A percentile compares a stretch with the other conserved stretches of the same genome.
Evolutionary conservation across 257 asterid genomes (phyloP).

Genomic region (Solanum neorickii): DNA sequence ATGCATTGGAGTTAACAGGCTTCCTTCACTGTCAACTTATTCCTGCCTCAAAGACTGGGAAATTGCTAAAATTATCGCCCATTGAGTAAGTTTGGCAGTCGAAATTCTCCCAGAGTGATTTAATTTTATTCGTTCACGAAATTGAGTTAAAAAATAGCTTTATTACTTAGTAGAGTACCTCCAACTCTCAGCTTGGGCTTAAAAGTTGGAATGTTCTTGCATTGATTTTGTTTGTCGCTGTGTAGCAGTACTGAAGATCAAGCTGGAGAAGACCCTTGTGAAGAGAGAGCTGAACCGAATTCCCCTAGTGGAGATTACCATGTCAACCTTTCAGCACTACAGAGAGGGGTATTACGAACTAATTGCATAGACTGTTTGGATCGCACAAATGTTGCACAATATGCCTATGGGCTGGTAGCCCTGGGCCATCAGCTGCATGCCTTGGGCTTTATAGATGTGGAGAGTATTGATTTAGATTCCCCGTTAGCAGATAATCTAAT

Average conservation of each 20-base stretch:
- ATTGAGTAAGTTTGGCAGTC: conserved; percentile 7
- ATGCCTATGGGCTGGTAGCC: conserved; percentile 75
- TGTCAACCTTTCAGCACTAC: conserved; percentile 43
- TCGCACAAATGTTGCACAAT: conserved; percentile 97
- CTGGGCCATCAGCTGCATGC: conserved; percentile 76
- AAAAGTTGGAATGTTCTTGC: background rate
- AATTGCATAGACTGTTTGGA: conserved; percentile 97
- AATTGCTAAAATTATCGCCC: conserved; percentile 3
- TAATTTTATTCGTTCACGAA: background rate
- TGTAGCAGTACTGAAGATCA: conserved; percentile 12
- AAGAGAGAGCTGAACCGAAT: conserved; percentile 4
- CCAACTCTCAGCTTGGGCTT: background rate
- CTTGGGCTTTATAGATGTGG: conserved; percentile 46
- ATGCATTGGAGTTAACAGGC: conserved; percentile 66
- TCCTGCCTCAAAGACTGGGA: conserved; percentile 36
- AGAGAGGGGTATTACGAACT: conserved; percentile 82
- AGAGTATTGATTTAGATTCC: conserved; percentile 43
- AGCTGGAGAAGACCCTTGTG: conserved; percentile 19
- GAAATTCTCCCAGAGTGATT: background rate
- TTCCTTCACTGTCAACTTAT: conserved; percentile 52
- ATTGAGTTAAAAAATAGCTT: background rate
- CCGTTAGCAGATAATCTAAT: conserved; percentile 61
- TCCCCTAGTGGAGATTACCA: conserved; percentile 2
- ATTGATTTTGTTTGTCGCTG: background rate
- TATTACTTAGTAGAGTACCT: background rate